phyloP scores from a whole-genome alignment of 2,329 filamentous ascomycete species.

The Stagonosporopsis vannaccii region DNA sequence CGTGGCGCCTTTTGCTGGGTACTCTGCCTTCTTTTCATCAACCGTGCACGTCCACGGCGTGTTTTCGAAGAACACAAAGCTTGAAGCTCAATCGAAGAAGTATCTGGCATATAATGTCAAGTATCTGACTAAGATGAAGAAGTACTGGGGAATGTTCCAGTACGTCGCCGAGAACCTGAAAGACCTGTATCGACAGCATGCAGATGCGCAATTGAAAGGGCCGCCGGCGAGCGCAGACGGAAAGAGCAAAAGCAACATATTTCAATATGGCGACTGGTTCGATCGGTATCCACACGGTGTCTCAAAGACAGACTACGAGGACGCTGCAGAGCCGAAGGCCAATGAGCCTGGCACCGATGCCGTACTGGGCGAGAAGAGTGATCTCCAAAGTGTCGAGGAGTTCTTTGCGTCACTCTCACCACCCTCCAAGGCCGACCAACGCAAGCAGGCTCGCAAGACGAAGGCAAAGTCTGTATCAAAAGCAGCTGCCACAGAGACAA shows the following conservation, averaged over 20 bases:
- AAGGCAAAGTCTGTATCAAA: slow-evolving; percentile 49
- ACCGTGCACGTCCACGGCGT: slow-evolving; percentile 94
- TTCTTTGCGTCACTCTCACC: slow-evolving; percentile 86
- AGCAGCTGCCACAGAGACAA: slow-evolving; percentile 35
- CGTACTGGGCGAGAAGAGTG: slow-evolving; percentile 85
- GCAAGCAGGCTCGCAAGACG: slow-evolving; percentile 58
- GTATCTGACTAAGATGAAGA: slow-evolving; percentile 93
- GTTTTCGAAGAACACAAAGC: slow-evolving; percentile 79
- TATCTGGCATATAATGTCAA: slow-evolving; percentile 88
- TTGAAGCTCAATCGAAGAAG: slow-evolving; percentile 80
- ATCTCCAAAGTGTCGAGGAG: slow-evolving; percentile 92
- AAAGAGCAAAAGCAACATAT: slow-evolving; percentile 64
- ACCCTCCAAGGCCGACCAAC: slow-evolving; percentile 58
- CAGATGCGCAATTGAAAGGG: slow-evolving; percentile 79
- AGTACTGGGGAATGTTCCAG: slow-evolving; percentile 98
- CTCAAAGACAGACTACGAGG: slow-evolving; percentile 81
- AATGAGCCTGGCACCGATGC: slow-evolving; percentile 86
- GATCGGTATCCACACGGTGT: slow-evolving; percentile 93
- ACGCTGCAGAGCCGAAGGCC: slow-evolving; percentile 70
- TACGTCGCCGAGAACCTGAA: slow-evolving; percentile 94
- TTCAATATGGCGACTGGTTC: slow-evolving; percentile 98
- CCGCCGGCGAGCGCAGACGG: slow-evolving; percentile 50
- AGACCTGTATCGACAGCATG: slow-evolving; percentile 83
- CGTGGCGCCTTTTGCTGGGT: slow-evolving; percentile 90
- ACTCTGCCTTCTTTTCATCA: slow-evolving; percentile 90